Conservation (phyloP, 768 basidiomycete species). For the Tephrocybe sp. region DNA sequence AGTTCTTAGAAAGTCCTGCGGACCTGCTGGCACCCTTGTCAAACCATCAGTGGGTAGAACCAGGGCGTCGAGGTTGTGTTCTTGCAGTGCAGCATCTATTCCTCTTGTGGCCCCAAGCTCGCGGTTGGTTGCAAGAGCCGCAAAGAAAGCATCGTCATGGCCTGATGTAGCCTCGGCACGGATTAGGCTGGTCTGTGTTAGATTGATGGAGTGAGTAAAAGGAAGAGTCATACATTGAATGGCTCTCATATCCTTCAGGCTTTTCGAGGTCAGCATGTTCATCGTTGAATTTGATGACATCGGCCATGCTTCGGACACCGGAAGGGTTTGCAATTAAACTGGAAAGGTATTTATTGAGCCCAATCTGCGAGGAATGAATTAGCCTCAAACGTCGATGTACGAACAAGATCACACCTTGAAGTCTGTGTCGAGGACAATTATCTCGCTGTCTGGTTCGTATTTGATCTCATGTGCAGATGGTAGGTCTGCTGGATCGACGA, state of each 20-base stretch:
- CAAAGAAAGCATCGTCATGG: slow-evolving; percentile 42
- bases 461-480: slow-evolving; percentile 53
- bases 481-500: slow-evolving; percentile 65
- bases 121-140: slow-evolving; percentile 42
- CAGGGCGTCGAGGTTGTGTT: slow-evolving; percentile 50
- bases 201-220: not conserved
- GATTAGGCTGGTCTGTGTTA: slow-evolving; percentile 29
- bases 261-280: slow-evolving; percentile 51
- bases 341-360: slow-evolving; percentile 49
- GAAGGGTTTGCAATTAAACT: slow-evolving; percentile 52
- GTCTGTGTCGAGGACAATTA: slow-evolving; percentile 49
- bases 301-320: slow-evolving; percentile 53
- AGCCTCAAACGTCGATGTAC: not conserved
- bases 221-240: slow-evolving; percentile 28
- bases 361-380: slow-evolving; percentile 34
- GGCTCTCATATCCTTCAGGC: slow-evolving; percentile 37
- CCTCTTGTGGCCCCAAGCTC: slow-evolving; percentile 51
- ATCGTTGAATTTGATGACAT: slow-evolving; percentile 59
- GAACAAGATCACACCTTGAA: slow-evolving; percentile 47
- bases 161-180: slow-evolving; percentile 37
- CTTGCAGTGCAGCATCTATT: slow-evolving; percentile 51
- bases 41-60: slow-evolving; percentile 45
- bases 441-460: slow-evolving; percentile 52
- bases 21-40: slow-evolving; percentile 39
- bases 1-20: not conserved